Evolutionary conservation across 345 rosid genomes (phyloP).

Genomic region (Mangifera indica): DNA sequence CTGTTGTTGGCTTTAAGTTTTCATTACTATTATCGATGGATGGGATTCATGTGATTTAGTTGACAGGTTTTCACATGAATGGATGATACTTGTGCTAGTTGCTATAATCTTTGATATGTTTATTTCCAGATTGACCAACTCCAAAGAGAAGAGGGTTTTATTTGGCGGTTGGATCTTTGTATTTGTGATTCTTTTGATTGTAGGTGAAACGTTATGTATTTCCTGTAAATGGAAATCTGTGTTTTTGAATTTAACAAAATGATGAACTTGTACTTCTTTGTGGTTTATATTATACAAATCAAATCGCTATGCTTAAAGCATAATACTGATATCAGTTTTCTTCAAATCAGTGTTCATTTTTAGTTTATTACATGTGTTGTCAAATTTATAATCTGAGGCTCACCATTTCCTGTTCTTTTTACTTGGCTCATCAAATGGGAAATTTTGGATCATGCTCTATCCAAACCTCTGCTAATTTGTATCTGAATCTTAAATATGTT

Average conservation of each 20-base stretch:
- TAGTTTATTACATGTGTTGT: neutral
- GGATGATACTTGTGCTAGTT: constrained; percentile 16
- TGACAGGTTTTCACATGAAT: constrained; percentile 8
- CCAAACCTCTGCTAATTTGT: neutral
- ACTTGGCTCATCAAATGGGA: neutral
- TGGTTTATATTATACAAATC: constrained; percentile 11
- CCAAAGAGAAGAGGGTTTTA: constrained; percentile 24
- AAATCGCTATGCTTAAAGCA: neutral
- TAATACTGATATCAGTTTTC: neutral
- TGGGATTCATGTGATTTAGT: constrained; percentile 20
- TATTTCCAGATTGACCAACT: constrained; percentile 27
- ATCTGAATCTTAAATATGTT: neutral
- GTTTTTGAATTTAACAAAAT: constrained; percentile 16
- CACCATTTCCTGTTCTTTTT: neutral
- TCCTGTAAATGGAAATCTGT: constrained; percentile 25
- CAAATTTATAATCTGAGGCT: neutral
- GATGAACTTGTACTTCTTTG: constrained; percentile 5
- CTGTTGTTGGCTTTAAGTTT: constrained; percentile 18
- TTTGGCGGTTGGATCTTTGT: constrained; percentile 32
- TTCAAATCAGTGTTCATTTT: too few relatives aligned
- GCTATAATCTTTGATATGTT: constrained; percentile 35
- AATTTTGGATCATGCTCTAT: neutral
- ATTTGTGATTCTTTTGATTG: constrained; percentile 38
- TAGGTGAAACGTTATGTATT: constrained; percentile 22
- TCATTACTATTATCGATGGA: constrained; percentile 8